Conservation (phyloP, 495 filamentous ascomycete genomes). For the Saxophila tyrrhenica region DNA sequence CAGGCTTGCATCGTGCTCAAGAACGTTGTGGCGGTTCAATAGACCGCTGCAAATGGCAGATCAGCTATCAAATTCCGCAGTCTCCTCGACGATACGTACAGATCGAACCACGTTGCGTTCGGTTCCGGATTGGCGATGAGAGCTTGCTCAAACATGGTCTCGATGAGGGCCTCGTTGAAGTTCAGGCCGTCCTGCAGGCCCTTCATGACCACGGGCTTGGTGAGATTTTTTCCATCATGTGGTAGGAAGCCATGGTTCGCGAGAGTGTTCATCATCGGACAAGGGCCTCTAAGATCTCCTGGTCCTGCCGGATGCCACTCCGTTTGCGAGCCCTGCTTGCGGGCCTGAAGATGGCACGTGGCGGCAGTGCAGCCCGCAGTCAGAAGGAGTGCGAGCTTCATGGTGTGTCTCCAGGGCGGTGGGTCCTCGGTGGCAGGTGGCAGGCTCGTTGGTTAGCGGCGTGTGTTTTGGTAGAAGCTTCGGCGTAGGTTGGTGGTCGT, state of each 20-base stretch:
- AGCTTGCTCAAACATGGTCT: slow-evolving; percentile 34
- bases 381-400: no score
- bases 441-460: no score
- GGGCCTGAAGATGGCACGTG: no score
- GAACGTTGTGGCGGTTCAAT: slow-evolving; percentile 36
- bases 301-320: no score
- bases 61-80: neutral
- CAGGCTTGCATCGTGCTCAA: slow-evolving; percentile 43
- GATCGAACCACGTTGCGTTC: slow-evolving; percentile 40
- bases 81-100: slow-evolving; percentile 13
- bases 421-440: no score
- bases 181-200: slow-evolving; percentile 36
- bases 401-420: no score
- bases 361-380: no score
- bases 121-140: slow-evolving; percentile 36
- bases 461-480: no score
- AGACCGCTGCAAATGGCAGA: slow-evolving; percentile 20
- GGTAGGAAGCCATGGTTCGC: slow-evolving; percentile 20
- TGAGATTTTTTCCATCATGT: slow-evolving; percentile 31
- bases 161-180: slow-evolving; percentile 28
- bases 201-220: slow-evolving; percentile 23
- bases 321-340: no score
- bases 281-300: no score
- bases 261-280: slow-evolving; percentile 21
- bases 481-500: no score